A percentile compares a stretch with the other conserved stretches of the same genome.
phyloP scores from a whole-genome alignment of 306 rosid genomes.

The Prunus mume region DNA sequence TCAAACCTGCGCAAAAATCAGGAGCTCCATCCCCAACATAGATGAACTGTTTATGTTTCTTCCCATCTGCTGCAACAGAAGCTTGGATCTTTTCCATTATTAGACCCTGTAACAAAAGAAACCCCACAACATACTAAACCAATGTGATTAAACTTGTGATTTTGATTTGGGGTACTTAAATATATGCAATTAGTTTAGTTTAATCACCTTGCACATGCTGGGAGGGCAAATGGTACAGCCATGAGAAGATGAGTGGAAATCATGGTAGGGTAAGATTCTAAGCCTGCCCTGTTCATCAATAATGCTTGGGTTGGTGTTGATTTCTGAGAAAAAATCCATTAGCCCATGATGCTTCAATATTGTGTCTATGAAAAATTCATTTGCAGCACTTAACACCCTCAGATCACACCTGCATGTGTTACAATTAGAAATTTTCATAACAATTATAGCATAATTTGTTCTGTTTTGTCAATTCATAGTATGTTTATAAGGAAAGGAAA shows the following conservation, averaged over 20 bases:
- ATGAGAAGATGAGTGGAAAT: constrained; percentile 54
- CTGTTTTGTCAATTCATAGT: no score
- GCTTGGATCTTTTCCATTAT: constrained; percentile 48
- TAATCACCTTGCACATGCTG: constrained; percentile 69
- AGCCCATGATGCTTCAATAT: constrained; percentile 55
- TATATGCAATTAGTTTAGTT: no score
- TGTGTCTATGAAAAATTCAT: constrained; percentile 56
- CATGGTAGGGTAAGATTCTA: constrained; percentile 56
- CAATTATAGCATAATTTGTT: no score
- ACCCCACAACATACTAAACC: neutral
- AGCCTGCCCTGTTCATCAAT: constrained; percentile 54
- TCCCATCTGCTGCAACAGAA: constrained; percentile 27
- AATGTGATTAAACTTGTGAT: neutral
- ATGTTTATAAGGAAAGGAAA: neutral
- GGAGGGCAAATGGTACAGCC: constrained; percentile 66
- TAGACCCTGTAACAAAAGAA: constrained; percentile 33
- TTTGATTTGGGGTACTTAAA: neutral
- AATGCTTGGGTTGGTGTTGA: constrained; percentile 52
- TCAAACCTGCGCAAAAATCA: constrained; percentile 63
- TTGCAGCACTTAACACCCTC: constrained; percentile 65
- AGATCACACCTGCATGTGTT: constrained; percentile 50
- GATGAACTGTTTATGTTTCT: constrained; percentile 38
- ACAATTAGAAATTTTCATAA: neutral
- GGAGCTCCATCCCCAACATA: constrained; percentile 71
- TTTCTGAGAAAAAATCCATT: constrained; percentile 45